Evolutionary conservation across 306 rosid species (phyloP).

Genomic region (Gastrolobium bilobum): DNA sequence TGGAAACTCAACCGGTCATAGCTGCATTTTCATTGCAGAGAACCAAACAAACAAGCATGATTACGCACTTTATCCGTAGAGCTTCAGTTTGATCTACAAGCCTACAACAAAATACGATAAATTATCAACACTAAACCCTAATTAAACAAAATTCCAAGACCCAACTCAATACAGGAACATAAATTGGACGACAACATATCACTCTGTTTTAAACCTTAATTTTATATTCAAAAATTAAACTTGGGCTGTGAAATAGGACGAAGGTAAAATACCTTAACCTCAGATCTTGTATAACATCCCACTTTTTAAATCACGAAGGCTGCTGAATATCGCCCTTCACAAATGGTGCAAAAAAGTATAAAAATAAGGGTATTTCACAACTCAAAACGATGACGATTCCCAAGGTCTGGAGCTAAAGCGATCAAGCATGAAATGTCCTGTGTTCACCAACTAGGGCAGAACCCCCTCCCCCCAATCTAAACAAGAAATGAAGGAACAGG

Average conservation of each 20-base stretch:
- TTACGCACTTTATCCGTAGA: not conserved
- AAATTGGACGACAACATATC: not conserved
- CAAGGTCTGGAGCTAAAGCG: not conserved
- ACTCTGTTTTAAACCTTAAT: not conserved
- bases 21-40: not conserved
- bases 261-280: not conserved
- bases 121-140: not conserved
- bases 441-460: not conserved
- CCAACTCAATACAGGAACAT: not conserved
- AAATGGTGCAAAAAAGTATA: not conserved
- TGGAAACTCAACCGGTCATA: not conserved
- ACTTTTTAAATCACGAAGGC: not conserved
- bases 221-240: not conserved
- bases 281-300: not conserved
- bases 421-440: not conserved
- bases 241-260: not conserved
- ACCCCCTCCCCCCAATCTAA: not conserved
- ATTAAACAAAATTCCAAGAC: not conserved
- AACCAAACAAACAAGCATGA: not conserved
- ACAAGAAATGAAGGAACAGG: too few relatives aligned
- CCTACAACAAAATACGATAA: not conserved
- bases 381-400: slow-evolving; percentile 24
- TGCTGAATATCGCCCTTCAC: not conserved
- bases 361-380: not conserved
- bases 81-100: not conserved